Evolutionary conservation across 2,329 filamentous ascomycete genomes (phyloP).

Genomic region (Cercospora citrullina): DNA sequence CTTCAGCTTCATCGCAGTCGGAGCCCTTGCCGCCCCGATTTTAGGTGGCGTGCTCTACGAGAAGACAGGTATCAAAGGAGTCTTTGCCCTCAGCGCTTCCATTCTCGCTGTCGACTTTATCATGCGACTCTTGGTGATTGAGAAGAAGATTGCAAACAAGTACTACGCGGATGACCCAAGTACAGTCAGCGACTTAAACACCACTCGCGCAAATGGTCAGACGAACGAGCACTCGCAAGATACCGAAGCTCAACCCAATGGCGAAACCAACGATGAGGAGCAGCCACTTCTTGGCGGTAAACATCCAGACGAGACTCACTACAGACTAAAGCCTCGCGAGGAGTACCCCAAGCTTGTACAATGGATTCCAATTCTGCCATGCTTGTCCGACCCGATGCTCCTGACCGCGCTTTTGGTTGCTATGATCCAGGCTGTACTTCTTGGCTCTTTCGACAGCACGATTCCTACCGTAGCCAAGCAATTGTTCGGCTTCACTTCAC

Average conservation of each 20-base stretch:
- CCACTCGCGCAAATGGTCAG: constrained; percentile 21
- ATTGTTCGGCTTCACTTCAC: constrained; percentile 48
- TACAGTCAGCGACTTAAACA: constrained; percentile 24
- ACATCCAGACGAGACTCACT: constrained; percentile 41
- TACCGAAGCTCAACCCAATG: constrained; percentile 13
- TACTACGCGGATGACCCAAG: constrained; percentile 42
- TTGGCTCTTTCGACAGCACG: constrained; percentile 51
- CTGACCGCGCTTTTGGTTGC: constrained; percentile 44
- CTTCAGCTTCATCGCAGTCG: constrained; percentile 60
- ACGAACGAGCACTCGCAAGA: constrained; percentile 22
- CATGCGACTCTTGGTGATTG: constrained; percentile 62
- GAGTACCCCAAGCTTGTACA: constrained; percentile 44
- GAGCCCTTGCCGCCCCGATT: constrained; percentile 58
- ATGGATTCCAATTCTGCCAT: constrained; percentile 52
- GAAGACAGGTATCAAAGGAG: constrained; percentile 58
- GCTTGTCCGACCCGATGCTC: constrained; percentile 44
- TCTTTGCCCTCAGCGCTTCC: constrained; percentile 58
- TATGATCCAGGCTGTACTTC: constrained; percentile 48
- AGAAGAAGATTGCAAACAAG: constrained; percentile 58
- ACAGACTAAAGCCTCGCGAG: constrained; percentile 43
- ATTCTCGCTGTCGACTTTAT: constrained; percentile 60
- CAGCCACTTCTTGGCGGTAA: constrained; percentile 42
- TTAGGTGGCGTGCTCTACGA: constrained; percentile 62
- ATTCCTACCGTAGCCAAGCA: constrained; percentile 47
- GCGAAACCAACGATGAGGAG: constrained; percentile 36